A percentile compares a stretch with the other conserved stretches of the same genome.
phyloP scores from a whole-genome alignment of 129 eudicot species.

The Mikania micrantha region DNA sequence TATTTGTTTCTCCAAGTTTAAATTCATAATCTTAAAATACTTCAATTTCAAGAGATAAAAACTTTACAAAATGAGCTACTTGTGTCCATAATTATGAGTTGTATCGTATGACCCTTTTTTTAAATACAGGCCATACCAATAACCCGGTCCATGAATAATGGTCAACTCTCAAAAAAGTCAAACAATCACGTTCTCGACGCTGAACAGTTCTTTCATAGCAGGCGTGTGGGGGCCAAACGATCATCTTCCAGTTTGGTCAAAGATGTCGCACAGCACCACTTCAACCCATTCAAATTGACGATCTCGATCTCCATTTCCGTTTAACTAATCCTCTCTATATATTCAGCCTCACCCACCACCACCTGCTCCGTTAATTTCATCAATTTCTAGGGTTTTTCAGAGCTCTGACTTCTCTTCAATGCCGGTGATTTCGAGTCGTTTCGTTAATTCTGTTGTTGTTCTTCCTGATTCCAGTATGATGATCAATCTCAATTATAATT shows the following conservation, averaged over 20 bases:
- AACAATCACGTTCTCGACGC: background rate
- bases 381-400: slow-evolving; percentile 19
- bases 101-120: too few species aligned
- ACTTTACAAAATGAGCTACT: too few species aligned
- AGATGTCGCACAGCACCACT: slow-evolving; percentile 12
- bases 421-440: slow-evolving; percentile 34
- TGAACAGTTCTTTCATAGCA: slow-evolving; percentile 1
- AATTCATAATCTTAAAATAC: too few species aligned
- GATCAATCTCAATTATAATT: slow-evolving; percentile 2
- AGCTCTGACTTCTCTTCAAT: slow-evolving; percentile 20
- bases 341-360: background rate
- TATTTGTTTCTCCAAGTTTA: too few species aligned
- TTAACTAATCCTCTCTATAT: slow-evolving; percentile 15
- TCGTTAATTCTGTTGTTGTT: slow-evolving; percentile 18
- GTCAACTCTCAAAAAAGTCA: slow-evolving; percentile 13
- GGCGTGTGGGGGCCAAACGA: slow-evolving; percentile 31
- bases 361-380: slow-evolving; percentile 13
- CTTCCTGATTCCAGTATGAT: slow-evolving; percentile 14
- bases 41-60: too few species aligned
- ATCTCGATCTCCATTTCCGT: background rate
- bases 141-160: background rate
- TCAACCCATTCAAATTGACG: background rate
- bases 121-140: too few species aligned
- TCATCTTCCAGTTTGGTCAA: slow-evolving; percentile 2
- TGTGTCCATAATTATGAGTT: too few species aligned